A percentile compares a stretch with the other conserved stretches of the same genome.
Conservation (phyloP, 139 green algal species). For the Haematococcus lacustris region DNA sequence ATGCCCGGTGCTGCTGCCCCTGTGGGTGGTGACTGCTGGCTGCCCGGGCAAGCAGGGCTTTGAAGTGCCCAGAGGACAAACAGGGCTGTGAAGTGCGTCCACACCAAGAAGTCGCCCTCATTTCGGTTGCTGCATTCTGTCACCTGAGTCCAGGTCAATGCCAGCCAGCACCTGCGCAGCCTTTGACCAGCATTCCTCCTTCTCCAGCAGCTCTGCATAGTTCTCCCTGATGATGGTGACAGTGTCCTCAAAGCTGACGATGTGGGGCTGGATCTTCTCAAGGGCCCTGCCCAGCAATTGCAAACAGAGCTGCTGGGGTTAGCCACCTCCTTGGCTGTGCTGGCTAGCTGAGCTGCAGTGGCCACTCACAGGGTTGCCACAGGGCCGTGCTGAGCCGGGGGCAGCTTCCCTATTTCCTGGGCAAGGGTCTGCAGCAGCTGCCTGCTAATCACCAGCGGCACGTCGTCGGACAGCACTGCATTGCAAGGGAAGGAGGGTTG, state of each 20-base stretch:
- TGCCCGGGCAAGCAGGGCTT: too few relatives aligned
- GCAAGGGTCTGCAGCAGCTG: conserved; percentile 63
- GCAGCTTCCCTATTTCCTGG: conserved; percentile 48
- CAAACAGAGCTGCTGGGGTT: neutral
- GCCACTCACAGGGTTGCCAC: conserved; percentile 61
- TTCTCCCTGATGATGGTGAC: conserved; percentile 59
- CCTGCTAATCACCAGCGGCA: conserved; percentile 75
- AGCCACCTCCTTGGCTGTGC: neutral
- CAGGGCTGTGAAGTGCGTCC: too few relatives aligned
- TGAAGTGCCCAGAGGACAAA: too few relatives aligned
- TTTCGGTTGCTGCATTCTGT: too few relatives aligned
- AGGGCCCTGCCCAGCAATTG: conserved; percentile 48
- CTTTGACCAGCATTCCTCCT: conserved; percentile 82
- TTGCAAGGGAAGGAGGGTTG: neutral
- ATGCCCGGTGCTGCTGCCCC: too few relatives aligned
- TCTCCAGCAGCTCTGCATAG: conserved; percentile 58
- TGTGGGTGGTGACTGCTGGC: too few relatives aligned
- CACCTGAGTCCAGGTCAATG: conserved; percentile 85
- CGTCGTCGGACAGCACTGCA: conserved; percentile 74
- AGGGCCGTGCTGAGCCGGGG: conserved; percentile 50
- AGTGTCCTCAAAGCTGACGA: conserved; percentile 84
- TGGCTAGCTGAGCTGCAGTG: too few relatives aligned
- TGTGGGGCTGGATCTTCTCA: conserved; percentile 60
- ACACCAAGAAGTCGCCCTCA: too few relatives aligned
- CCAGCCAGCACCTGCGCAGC: conserved; percentile 77